phyloP scores from a whole-genome alignment of 1,284 basidiomycete genomes.

The Cutaneotrichosporon mucoides region DNA sequence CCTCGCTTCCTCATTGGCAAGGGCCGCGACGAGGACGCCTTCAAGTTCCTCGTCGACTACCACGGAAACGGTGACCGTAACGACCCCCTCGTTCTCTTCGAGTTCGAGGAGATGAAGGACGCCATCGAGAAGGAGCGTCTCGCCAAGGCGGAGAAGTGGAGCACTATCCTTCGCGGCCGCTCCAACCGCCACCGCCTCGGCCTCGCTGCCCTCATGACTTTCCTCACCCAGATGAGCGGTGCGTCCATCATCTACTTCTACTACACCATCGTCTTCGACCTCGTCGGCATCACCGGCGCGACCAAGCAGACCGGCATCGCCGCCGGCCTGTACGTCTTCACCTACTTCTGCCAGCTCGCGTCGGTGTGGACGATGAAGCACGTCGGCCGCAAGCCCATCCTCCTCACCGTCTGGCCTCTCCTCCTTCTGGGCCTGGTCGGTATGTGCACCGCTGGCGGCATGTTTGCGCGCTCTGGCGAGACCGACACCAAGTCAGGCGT shows the following conservation, averaged over 20 bases:
- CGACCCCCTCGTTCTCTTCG: conserved; percentile 67
- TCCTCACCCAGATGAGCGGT: conserved; percentile 34
- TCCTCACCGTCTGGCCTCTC: conserved; percentile 46
- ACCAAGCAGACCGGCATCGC: conserved; percentile 49
- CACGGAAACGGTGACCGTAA: conserved; percentile 66
- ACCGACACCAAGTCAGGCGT: conserved; percentile 33
- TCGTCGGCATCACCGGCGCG: conserved; percentile 47
- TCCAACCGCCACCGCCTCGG: conserved; percentile 43
- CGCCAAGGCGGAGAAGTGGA: conserved; percentile 47
- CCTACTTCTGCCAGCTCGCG: conserved; percentile 45
- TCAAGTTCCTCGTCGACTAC: conserved; percentile 70
- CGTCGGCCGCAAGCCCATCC: conserved; percentile 41
- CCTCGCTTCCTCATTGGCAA: conserved; percentile 45
- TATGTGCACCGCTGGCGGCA: conserved; percentile 38
- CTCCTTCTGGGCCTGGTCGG: conserved; percentile 41
- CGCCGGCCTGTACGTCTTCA: conserved; percentile 47
- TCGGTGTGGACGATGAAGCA: conserved; percentile 38
- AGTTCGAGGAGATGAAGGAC: conserved; percentile 72
- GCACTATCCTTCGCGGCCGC: conserved; percentile 31
- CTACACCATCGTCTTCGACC: conserved; percentile 44
- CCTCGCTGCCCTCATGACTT: conserved; percentile 46
- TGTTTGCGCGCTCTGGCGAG: conserved; percentile 33
- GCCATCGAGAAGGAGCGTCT: conserved; percentile 65
- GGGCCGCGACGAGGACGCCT: conserved; percentile 60
- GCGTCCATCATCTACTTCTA: conserved; percentile 50